Base-by-base conservation (phyloP, 1,284 basidiomycete genomes). In the Fomitopsis pinicola region DNA sequence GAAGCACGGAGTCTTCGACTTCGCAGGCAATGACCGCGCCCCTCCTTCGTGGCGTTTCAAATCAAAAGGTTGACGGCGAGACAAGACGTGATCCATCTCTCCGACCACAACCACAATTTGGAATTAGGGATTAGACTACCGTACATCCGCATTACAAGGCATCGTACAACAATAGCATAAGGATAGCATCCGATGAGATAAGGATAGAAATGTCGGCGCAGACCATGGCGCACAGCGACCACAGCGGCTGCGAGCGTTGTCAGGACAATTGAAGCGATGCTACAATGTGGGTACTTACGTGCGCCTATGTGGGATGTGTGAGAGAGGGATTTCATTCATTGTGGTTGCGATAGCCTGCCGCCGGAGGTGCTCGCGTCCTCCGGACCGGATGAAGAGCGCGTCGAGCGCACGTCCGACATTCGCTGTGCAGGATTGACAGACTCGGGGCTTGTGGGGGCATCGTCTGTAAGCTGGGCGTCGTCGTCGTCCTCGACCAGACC, bases 401-500 rank as follows among this genome's bases (percentile, higher is more conserved):
- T 72, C 15, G 69, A 69, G 50, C 73, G 58, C 67, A 72, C 61
- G 63, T 70, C 70, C 17, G 69, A 69, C 66, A 66, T 70, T 30
- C 68, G 63, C 64, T 65, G 67, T 57, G 66, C 52, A 59, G 69
- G 61, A 33, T 38, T 38, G 26, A 10, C 8, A 3, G 48, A 50
- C 19, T 54, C 52, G 62, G 44, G 65, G 63, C 56, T 44, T 57
- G 55, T 52, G 59, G 14, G 61, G 26, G 44, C 53, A 17, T 66
- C 63, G 26, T 69, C 67, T 35, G 65, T 64, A 12, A 62, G 58
- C 17, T 66, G 60, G 40, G 71, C 70, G 17, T 73, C 72, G 36
- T 72, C 71, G 3, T 75, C 73, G 8, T 75, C 72, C 55, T 77
- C 76, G 45, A 74, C 71, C n/a, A 82, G 73, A n/a, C 73, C 76